Evolutionary conservation across 169 alveolate genomes (phyloP).

Genomic region (Miamiensis avidus): DNA sequence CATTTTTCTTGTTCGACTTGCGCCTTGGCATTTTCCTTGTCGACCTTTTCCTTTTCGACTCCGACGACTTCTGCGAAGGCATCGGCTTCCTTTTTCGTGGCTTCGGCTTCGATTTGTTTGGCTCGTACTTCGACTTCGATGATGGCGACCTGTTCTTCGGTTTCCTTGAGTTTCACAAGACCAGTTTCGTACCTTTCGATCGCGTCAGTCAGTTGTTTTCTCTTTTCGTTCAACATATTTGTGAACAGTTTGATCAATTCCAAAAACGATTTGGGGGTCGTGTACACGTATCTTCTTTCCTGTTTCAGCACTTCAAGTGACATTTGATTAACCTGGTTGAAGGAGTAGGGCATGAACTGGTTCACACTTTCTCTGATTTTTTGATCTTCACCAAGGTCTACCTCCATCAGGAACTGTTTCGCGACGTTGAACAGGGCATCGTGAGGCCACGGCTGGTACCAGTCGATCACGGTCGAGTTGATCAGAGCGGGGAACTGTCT

Average conservation of each 20-base stretch:
- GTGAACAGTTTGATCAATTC: slow-evolving; percentile 93
- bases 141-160: slow-evolving; percentile 85
- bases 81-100: slow-evolving; percentile 93
- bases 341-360: slow-evolving; percentile 90
- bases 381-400: slow-evolving; percentile 77
- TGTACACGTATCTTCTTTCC: slow-evolving; percentile 93
- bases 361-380: slow-evolving; percentile 78
- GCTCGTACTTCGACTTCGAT: slow-evolving; percentile 86
- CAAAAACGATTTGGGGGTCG: slow-evolving; percentile 95
- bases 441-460: slow-evolving; percentile 97
- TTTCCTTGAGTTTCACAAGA: slow-evolving; percentile 85
- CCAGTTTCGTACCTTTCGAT: slow-evolving; percentile 90
- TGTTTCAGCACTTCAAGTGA: slow-evolving; percentile 72
- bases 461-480: slow-evolving; percentile 93
- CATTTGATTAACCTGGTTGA: slow-evolving; percentile 76
- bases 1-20: slow-evolving; percentile 92
- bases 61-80: slow-evolving; percentile 93
- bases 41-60: slow-evolving; percentile 91
- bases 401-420: slow-evolving; percentile 85
- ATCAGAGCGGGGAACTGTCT: slow-evolving; percentile 95
- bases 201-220: slow-evolving; percentile 72
- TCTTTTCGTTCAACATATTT: slow-evolving; percentile 88
- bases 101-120: slow-evolving; percentile 89
- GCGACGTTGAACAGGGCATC: slow-evolving; percentile 94
- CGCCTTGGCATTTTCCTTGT: slow-evolving; percentile 90